Base-by-base conservation (phyloP, 2,329 filamentous ascomycete genomes). In the Verticillium tricorpus region DNA sequence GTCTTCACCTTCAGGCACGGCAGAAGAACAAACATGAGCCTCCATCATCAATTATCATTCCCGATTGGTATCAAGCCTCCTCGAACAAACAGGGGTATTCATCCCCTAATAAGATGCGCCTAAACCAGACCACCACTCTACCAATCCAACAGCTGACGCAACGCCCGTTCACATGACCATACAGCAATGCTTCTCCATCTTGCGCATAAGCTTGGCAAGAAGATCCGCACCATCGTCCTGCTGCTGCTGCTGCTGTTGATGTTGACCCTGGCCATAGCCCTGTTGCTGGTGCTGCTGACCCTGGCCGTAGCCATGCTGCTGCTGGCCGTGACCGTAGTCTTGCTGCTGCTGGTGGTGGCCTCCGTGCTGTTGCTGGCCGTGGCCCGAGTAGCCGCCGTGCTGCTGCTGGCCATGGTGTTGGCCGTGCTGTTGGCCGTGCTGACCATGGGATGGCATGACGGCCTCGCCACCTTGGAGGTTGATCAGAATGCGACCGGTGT, bases 401-500 rank as follows among this genome's bases (percentile, higher is more conserved):
- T 77, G 74, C 15, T 74, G 67, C 52, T 55, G 45, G 50, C 50
- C 28, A 28, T n/a, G 73, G 67, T 39, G 37, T 5, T 39, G 45
- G 19, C 39, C 69, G 65, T 77, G 72, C 54, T 76, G 68, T 14
- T 71, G 65, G 31, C 68, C 69, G 32, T 71, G 69, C 19, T 74
- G 65, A 60, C 45, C 45, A 12, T 52, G 72, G 66, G 71, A 66
- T 60, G 62, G 72, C 73, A 22, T 81, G 78, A 83, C 75, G 39
- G 84, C 87, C 57, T 86, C 80, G 14, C 88, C 90, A 61, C 93
- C 92, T 67, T 89, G 86, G 66, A 98, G 80, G 72, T 97, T 90
- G 64, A 98, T 86, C 72, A 92, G 97, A 52, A 99, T 93, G 17
- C 93, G 81, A 1, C 95, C 95, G 9, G 89, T 90, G 69, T 99